Conservation (phyloP, 169 alveolate species). For the Plasmodium knowlesi region DNA sequence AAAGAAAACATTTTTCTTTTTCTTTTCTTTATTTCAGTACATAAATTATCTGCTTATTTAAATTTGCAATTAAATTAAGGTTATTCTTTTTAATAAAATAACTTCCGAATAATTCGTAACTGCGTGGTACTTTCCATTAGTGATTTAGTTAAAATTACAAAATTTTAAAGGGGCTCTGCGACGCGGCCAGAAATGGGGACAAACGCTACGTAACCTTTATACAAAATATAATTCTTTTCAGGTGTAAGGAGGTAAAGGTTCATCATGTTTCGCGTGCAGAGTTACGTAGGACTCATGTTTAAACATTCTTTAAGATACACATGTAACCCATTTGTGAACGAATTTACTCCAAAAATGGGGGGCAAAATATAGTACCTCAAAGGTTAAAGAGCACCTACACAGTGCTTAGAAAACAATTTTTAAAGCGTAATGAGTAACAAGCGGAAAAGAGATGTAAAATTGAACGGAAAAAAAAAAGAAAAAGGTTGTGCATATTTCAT, state of each 20-base stretch:
- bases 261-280: not conserved
- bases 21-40: not conserved
- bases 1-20: not conserved
- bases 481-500: not conserved
- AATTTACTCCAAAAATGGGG: not conserved
- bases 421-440: not conserved
- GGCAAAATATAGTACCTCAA: not conserved
- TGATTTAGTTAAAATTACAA: not conserved
- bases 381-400: not conserved
- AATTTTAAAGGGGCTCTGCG: not conserved
- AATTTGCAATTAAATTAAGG: no score
- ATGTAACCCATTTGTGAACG: not conserved
- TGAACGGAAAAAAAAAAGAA: not conserved
- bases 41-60: not conserved
- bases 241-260: not conserved
- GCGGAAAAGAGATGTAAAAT: not conserved
- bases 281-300: not conserved
- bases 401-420: not conserved
- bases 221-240: not conserved
- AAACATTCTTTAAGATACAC: no score
- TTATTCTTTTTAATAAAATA: not conserved
- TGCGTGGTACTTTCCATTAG: not conserved
- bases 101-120: not conserved
- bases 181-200: not conserved
- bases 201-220: not conserved